phyloP scores from a whole-genome alignment of 495 filamentous ascomycete species.

The Penicillium angulare region DNA sequence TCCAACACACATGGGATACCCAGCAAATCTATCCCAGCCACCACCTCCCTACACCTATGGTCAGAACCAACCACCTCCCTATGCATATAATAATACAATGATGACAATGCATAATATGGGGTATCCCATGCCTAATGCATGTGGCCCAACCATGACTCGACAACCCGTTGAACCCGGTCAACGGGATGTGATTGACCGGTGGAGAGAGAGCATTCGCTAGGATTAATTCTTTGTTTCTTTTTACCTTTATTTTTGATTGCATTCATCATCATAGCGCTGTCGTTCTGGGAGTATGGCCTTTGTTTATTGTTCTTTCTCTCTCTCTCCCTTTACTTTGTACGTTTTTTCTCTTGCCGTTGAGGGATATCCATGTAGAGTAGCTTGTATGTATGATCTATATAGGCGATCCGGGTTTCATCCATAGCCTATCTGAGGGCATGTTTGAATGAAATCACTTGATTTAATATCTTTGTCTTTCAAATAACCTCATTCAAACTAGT shows the following conservation, averaged over 20 bases:
- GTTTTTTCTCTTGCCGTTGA: conserved; percentile 4
- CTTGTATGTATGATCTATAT: conserved; percentile 14
- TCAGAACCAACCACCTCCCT: conserved; percentile 25
- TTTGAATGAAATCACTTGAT: background rate
- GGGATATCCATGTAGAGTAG: conserved; percentile 27
- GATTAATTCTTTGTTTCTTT: conserved; percentile 6
- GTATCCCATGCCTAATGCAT: conserved; percentile 32
- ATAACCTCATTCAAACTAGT: too few species aligned
- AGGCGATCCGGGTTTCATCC: background rate
- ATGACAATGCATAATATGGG: conserved; percentile 35
- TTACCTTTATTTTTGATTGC: conserved; percentile 9
- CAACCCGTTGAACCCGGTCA: conserved; percentile 53
- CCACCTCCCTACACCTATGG: conserved; percentile 26
- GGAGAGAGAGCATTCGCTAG: conserved; percentile 73
- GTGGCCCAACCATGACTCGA: conserved; percentile 29
- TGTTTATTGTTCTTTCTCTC: background rate
- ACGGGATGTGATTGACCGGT: conserved; percentile 81
- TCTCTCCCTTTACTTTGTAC: conserved; percentile 1
- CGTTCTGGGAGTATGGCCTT: conserved; percentile 13
- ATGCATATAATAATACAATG: conserved; percentile 28
- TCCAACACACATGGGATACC: conserved; percentile 16
- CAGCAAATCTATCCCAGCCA: conserved; percentile 5
- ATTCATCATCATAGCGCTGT: conserved; percentile 22
- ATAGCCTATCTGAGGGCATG: background rate
- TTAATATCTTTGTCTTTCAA: background rate